Percentiles rank a stretch among this genome's conserved stretches.
phyloP scores from a whole-genome alignment of 176 grass and related monocot genomes.

The Coix lacrymajobi region DNA sequence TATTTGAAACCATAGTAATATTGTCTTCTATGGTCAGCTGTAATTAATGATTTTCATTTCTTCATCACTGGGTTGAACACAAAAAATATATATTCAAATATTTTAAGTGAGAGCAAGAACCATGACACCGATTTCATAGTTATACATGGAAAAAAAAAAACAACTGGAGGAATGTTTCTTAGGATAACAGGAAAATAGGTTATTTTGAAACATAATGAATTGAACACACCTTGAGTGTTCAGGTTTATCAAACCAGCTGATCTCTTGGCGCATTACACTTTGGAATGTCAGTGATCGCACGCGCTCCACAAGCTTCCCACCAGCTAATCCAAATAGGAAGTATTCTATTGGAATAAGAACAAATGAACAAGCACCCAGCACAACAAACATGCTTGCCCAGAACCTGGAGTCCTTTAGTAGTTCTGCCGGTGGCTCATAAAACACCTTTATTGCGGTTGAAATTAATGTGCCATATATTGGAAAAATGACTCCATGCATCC shows the following conservation, averaged over 20 bases:
- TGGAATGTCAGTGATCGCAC: slow-evolving; percentile 58
- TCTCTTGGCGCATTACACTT: slow-evolving; percentile 68
- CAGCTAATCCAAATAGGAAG: slow-evolving; percentile 72
- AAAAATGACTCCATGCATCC: slow-evolving; percentile 48
- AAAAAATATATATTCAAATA: not conserved
- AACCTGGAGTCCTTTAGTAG: slow-evolving; percentile 64
- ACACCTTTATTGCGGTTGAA: slow-evolving; percentile 68
- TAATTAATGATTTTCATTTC: not conserved
- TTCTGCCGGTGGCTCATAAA: slow-evolving; percentile 63
- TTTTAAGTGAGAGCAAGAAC: not conserved
- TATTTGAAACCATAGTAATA: not conserved
- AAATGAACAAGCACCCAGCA: slow-evolving; percentile 34
- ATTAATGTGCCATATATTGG: slow-evolving; percentile 62
- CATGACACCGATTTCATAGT: not conserved
- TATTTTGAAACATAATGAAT: not conserved
- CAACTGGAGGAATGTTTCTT: not conserved
- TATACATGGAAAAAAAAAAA: not conserved
- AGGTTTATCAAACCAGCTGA: slow-evolving; percentile 85
- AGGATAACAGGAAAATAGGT: not conserved
- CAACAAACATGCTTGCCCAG: slow-evolving; percentile 71
- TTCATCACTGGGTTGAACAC: not conserved
- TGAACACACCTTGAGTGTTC: slow-evolving; percentile 62
- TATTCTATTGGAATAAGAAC: slow-evolving; percentile 48
- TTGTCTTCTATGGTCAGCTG: not conserved
- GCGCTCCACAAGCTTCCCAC: slow-evolving; percentile 71